A percentile compares a stretch with the other conserved stretches of the same genome.
Conservation (phyloP, 768 basidiomycete species). For the Rhodotorula graminis region DNA sequence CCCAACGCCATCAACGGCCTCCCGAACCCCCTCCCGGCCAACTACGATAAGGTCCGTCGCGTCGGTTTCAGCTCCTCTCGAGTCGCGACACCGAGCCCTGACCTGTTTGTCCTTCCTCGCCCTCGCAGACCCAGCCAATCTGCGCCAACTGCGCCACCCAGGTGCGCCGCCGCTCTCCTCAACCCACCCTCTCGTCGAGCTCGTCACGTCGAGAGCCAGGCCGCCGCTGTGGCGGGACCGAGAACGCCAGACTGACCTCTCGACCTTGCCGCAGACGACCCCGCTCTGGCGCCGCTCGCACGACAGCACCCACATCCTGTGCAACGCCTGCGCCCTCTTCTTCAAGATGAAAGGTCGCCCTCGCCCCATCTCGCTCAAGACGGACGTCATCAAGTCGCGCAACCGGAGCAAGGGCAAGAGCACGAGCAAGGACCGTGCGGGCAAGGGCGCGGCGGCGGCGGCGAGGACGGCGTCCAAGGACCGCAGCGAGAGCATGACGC, state of each 20-base stretch:
- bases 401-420: conserved; percentile 42
- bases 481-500: conserved; percentile 33
- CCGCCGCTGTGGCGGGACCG: background rate
- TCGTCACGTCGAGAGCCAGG: no score
- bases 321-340: conserved; percentile 44
- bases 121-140: conserved; percentile 34
- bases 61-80: background rate
- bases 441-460: conserved; percentile 16
- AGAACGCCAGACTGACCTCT: background rate
- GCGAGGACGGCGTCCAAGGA: conserved; percentile 25
- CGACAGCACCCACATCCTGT: conserved; percentile 41
- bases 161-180: conserved; percentile 1
- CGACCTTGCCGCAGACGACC: conserved; percentile 31
- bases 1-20: conserved; percentile 30
- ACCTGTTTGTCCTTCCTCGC: background rate
- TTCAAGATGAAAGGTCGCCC: conserved; percentile 44
- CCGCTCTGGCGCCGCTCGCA: conserved; percentile 43
- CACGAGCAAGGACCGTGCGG: conserved; percentile 36
- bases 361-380: conserved; percentile 44
- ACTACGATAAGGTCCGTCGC: conserved; percentile 30
- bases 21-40: conserved; percentile 26
- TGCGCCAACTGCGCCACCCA: conserved; percentile 41
- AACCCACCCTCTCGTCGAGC: background rate
- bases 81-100: background rate
- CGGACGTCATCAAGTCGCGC: conserved; percentile 44